Evolutionary conservation across 768 basidiomycete species (phyloP), one percentile per base, ranked within the genome.

Genomic region (Arthromyces matolae): DNA sequence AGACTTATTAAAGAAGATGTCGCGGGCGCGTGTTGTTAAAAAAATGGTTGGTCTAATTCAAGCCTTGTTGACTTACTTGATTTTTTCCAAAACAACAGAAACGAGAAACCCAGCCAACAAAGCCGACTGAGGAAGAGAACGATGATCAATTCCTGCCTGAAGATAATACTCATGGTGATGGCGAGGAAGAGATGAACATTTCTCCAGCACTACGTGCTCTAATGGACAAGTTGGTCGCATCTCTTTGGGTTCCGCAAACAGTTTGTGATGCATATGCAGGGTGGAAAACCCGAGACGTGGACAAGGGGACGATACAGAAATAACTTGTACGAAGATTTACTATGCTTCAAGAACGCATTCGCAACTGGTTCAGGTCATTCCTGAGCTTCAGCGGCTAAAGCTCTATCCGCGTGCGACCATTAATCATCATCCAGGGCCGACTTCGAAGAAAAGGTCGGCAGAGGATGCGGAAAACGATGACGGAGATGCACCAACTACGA

Each of bases 331-430:
- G 29, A 89, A 92, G 73, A 85, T 98, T 51, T 96, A 83, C 64
- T 96, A 94, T 60, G 89, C 94, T 0, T 98, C 96, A 0, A 77
- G 95, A 25, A 99, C 95, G 0, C 95, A 99, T 66, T 94, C 94
- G 1, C 95, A 99, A 60, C 79, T 99, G 3, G 76, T 93, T 2
- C 95, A 99, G 63, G 76, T 98, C 3, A 73, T 93, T 14, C 85
- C 87, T 3, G 96, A 99, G 60, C 72, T 97, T 8, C 76, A 71
- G 32, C 86, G 81, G 56, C 78, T 95, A n/a, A 73, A 73, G 52
- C 63, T 93, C 5, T 51, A 54, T 12, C 55, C 59, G 61, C 62
- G 66, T 14, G 44, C 69, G 39, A 45, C 56, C 22, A 63, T 63
- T 16, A 62, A 67, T 36, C 40, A 51, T 57, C n/a, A 51, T 66